phyloP scores from a whole-genome alignment of 1,284 basidiomycete species.

The Cutaneotrichosporon mucoides region DNA sequence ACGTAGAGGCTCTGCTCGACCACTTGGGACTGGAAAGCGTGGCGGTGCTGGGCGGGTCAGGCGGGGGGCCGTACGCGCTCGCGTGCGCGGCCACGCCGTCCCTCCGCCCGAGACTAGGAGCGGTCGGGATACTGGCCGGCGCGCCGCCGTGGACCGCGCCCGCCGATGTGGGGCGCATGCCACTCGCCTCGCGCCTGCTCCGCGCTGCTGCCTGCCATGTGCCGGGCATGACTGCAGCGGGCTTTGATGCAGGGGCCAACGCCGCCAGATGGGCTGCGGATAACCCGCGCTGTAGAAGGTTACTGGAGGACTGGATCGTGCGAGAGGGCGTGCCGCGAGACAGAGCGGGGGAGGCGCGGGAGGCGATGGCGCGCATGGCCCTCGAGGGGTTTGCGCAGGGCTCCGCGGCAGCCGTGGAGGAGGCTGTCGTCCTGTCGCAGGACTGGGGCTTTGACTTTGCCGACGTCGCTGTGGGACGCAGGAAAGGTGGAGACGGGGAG shows the following conservation, averaged over 20 bases:
- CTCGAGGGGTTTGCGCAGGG: slow-evolving; percentile 13
- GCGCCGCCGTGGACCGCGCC: slow-evolving; percentile 11
- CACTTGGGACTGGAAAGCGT: not conserved
- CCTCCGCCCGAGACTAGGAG: not conserved
- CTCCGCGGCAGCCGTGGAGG: not conserved
- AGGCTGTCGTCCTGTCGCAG: slow-evolving; percentile 8
- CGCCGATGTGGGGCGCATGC: not conserved
- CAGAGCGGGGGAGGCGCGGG: not conserved
- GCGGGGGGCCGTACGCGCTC: slow-evolving; percentile 17
- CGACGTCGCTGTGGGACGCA: not conserved
- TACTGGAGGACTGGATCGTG: slow-evolving; percentile 2
- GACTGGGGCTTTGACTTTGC: slow-evolving; percentile 9
- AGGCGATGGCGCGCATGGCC: not conserved
- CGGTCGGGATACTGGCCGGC: slow-evolving; percentile 10
- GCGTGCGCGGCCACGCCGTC: slow-evolving; percentile 3
- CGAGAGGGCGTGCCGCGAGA: not conserved
- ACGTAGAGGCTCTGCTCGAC: slow-evolving; percentile 8
- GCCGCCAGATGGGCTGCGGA: not conserved
- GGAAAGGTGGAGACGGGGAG: too few relatives aligned
- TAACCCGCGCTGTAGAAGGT: not conserved
- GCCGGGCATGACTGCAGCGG: not conserved
- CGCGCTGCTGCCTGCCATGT: not conserved
- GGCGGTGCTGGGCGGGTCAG: slow-evolving; percentile 9
- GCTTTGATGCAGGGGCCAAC: not conserved
- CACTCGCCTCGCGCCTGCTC: not conserved